Percentiles rank a stretch among this genome's conserved stretches.
phyloP scores from a whole-genome alignment of 805 yeast species.

The Candida argentea region DNA sequence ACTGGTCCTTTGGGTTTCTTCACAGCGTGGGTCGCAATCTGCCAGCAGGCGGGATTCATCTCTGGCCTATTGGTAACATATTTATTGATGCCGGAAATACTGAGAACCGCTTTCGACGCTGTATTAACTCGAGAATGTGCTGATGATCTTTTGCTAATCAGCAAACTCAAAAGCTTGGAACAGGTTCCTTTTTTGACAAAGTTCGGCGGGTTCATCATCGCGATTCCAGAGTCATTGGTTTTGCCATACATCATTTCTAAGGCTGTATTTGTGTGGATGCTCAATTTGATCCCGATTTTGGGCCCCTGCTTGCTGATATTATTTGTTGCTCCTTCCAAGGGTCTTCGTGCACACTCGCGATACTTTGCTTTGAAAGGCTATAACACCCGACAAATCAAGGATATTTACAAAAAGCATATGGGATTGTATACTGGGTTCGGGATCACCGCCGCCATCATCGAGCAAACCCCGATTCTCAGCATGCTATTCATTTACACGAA shows the following conservation, averaged over 20 bases:
- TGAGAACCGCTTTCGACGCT: slow-evolving; percentile 37
- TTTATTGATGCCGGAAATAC: slow-evolving; percentile 38
- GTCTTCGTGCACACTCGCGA: slow-evolving; percentile 40
- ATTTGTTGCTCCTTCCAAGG: slow-evolving; percentile 45
- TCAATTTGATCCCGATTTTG: slow-evolving; percentile 43
- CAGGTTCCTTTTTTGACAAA: slow-evolving; percentile 20
- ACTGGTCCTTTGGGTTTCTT: slow-evolving; percentile 44
- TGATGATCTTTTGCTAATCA: slow-evolving; percentile 33
- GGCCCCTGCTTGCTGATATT: slow-evolving; percentile 48
- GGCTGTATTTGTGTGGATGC: slow-evolving; percentile 21
- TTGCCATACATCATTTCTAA: slow-evolving; percentile 34
- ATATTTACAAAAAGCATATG: slow-evolving; percentile 22
- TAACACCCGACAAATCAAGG: slow-evolving; percentile 29
- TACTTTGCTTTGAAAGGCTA: slow-evolving; percentile 50
- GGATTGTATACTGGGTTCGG: slow-evolving; percentile 46
- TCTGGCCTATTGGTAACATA: slow-evolving; percentile 33
- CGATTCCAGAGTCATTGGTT: slow-evolving; percentile 24
- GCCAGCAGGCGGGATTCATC: slow-evolving; percentile 33
- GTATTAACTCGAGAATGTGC: slow-evolving; percentile 36
- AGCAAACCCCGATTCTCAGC: slow-evolving; percentile 43
- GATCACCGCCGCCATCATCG: slow-evolving; percentile 38
- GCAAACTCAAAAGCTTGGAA: slow-evolving; percentile 21
- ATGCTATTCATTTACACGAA: slow-evolving; percentile 49
- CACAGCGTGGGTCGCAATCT: slow-evolving; percentile 33
- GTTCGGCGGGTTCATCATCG: slow-evolving; percentile 18